A percentile compares a stretch with the other conserved stretches of the same genome.
These are phyloP conservation scores for Silene uniflora DNA, from an alignment of 148 eudicot genomes.

Conservation along the genomic window DNA sequence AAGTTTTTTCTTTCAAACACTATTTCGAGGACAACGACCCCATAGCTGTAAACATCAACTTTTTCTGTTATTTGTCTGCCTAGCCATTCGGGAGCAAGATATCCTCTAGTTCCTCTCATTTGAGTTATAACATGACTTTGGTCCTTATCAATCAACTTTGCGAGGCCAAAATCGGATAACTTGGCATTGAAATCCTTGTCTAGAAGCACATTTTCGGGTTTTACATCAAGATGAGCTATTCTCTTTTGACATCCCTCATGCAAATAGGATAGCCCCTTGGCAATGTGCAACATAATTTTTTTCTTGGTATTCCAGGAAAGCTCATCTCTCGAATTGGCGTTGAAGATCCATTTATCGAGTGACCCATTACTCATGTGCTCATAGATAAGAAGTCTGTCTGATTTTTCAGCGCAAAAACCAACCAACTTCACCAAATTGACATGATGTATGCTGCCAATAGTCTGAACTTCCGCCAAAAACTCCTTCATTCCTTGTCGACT, in stretches of 20 bases:
- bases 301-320: slow-evolving; percentile 15
- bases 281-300: slow-evolving; percentile 18
- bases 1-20: slow-evolving; percentile 17
- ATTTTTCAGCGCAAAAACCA: slow-evolving; percentile 18
- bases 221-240: slow-evolving; percentile 20
- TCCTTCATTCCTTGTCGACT: slow-evolving; percentile 17
- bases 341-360: slow-evolving; percentile 19
- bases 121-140: slow-evolving; percentile 12
- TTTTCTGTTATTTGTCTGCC: slow-evolving; percentile 8
- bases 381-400: slow-evolving; percentile 10
- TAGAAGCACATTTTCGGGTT: slow-evolving; percentile 20
- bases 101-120: slow-evolving; percentile 17
- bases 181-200: not conserved
- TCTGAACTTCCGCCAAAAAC: slow-evolving; percentile 12
- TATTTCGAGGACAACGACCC: slow-evolving; percentile 15
- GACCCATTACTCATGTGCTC: slow-evolving; percentile 25
- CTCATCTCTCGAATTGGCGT: not conserved
- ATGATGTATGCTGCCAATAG: slow-evolving; percentile 17
- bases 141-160: slow-evolving; percentile 12
- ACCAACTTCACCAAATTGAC: slow-evolving; percentile 19
- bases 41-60: slow-evolving; percentile 19
- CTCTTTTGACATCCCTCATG: slow-evolving; percentile 20
- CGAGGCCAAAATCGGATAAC: slow-evolving; percentile 19
- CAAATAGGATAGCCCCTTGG: slow-evolving; percentile 16
- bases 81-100: slow-evolving; percentile 16